Evolutionary conservation across 2,329 filamentous ascomycete genomes (phyloP).

Genomic region (Mollisia scopiformis): DNA sequence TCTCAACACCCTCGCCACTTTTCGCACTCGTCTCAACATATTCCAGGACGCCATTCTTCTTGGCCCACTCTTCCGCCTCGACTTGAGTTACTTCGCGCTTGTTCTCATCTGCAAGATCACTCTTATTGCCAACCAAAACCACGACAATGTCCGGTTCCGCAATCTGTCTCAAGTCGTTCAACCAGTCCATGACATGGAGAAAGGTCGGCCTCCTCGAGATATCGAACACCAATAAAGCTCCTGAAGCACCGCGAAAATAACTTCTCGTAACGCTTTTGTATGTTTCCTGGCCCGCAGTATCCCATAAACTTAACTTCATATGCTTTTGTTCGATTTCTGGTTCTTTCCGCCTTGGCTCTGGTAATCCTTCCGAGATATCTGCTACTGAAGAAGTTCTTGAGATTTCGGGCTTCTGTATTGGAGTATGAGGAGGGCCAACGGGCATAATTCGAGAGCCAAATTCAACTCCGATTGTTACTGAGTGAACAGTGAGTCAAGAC

Average conservation of each 20-base stretch:
- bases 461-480: conserved; percentile 95
- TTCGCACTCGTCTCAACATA: conserved; percentile 98
- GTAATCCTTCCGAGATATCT: conserved; percentile 47
- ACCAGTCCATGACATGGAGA: conserved; percentile 86
- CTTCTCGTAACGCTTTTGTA: conserved; percentile 96
- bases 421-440: conserved; percentile 75
- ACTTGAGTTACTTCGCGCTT: conserved; percentile 78
- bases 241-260: conserved; percentile 70
- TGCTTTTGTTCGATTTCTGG: conserved; percentile 59
- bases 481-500: no score
- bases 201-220: conserved; percentile 87
- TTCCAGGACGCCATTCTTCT: conserved; percentile 80
- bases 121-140: conserved; percentile 94
- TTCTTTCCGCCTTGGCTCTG: conserved; percentile 50
- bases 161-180: conserved; percentile 90
- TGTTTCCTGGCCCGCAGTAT: conserved; percentile 94
- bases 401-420: conserved; percentile 46
- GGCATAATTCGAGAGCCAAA: conserved; percentile 93
- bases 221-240: conserved; percentile 89
- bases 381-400: conserved; percentile 29
- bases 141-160: conserved; percentile 96
- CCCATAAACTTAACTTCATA: conserved; percentile 95
- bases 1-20: conserved; percentile 91
- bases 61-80: conserved; percentile 91
- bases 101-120: conserved; percentile 72